These are phyloP conservation scores for Orbilia quercus DNA, from an alignment of 2,329 filamentous ascomycete species.

Conservation along the genomic window DNA sequence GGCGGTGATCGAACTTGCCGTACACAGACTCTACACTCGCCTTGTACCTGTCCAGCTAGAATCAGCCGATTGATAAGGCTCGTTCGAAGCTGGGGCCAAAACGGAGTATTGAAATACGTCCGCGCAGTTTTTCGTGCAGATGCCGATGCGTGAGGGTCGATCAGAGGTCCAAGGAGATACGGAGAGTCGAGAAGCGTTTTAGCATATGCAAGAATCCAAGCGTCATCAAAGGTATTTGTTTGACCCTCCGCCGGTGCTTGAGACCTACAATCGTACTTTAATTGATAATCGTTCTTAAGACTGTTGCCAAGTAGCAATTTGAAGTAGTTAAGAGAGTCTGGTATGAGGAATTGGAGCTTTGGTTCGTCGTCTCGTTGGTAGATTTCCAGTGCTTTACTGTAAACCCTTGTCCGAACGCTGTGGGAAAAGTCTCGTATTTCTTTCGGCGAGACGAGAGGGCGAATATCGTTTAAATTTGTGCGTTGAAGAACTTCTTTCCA, in stretches of 20 bases:
- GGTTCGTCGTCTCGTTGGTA: background rate
- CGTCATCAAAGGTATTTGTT: slow-evolving; percentile 3
- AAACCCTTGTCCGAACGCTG: background rate
- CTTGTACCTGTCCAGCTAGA: background rate
- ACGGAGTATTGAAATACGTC: background rate
- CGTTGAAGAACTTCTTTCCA: slow-evolving; percentile 4
- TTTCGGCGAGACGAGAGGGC: slow-evolving; percentile 13
- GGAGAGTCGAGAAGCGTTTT: background rate
- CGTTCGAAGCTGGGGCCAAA: background rate
- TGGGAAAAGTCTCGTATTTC: background rate
- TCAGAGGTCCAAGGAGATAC: background rate
- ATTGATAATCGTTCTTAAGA: background rate
- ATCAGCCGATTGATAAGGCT: slow-evolving; percentile 1
- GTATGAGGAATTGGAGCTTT: background rate
- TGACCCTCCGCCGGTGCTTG: slow-evolving; percentile 12
- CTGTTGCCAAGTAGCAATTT: background rate
- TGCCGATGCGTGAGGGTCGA: too few species aligned
- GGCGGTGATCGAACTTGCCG: too few species aligned
- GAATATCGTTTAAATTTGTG: background rate
- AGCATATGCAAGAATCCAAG: background rate
- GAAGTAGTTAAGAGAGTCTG: background rate
- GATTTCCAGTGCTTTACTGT: background rate
- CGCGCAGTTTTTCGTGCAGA: too few species aligned
- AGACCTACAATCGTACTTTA: background rate
- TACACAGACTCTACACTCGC: background rate